phyloP scores from a whole-genome alignment of 2,329 filamentous ascomycete genomes.

The Sarocladiaceae sp. region DNA sequence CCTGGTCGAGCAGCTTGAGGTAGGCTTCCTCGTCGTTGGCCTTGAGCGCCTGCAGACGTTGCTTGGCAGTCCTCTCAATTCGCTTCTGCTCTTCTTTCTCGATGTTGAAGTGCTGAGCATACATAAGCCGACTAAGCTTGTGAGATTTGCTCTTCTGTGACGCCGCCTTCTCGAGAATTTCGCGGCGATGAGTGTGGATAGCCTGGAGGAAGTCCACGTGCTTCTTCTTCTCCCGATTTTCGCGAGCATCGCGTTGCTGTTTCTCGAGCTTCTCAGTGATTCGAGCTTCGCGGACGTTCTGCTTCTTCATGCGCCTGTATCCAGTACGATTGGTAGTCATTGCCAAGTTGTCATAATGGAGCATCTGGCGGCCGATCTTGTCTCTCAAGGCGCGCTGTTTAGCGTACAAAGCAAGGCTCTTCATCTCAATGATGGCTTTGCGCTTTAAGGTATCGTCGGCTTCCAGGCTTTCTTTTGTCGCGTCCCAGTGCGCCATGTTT shows the following conservation, averaged over 20 bases:
- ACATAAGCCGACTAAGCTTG: slow-evolving; percentile 88
- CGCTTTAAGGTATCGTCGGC: slow-evolving; percentile 81
- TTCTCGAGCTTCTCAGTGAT: slow-evolving; percentile 99
- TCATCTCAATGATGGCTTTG: slow-evolving; percentile 92
- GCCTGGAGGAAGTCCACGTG: slow-evolving; percentile 88
- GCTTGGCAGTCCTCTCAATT: slow-evolving; percentile 95
- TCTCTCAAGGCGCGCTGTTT: slow-evolving; percentile 86
- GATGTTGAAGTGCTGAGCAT: slow-evolving; percentile 86
- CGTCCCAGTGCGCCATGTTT: slow-evolving; percentile 85
- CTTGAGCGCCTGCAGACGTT: slow-evolving; percentile 97
- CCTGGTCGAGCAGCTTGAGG: slow-evolving; percentile 93
- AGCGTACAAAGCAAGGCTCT: slow-evolving; percentile 79
- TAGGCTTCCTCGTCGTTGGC: slow-evolving; percentile 99
- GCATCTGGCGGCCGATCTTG: slow-evolving; percentile 85
- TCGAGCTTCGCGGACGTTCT: slow-evolving; percentile 87
- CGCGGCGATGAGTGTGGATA: slow-evolving; percentile 75
- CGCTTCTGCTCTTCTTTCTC: slow-evolving; percentile 99
- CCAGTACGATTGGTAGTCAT: slow-evolving; percentile 93
- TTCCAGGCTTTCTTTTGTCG: slow-evolving; percentile 60
- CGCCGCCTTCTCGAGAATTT: slow-evolving; percentile 65
- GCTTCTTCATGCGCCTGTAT: slow-evolving; percentile 96
- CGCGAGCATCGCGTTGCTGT: slow-evolving; percentile 92
- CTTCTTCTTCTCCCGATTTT: slow-evolving; percentile 97
- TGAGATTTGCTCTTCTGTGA: slow-evolving; percentile 70
- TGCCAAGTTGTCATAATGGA: slow-evolving; percentile 90